Evolutionary conservation across 768 basidiomycete genomes (phyloP), one percentile per base, ranked within the genome.

Genomic region (Strobilomyces echinocephalus): DNA sequence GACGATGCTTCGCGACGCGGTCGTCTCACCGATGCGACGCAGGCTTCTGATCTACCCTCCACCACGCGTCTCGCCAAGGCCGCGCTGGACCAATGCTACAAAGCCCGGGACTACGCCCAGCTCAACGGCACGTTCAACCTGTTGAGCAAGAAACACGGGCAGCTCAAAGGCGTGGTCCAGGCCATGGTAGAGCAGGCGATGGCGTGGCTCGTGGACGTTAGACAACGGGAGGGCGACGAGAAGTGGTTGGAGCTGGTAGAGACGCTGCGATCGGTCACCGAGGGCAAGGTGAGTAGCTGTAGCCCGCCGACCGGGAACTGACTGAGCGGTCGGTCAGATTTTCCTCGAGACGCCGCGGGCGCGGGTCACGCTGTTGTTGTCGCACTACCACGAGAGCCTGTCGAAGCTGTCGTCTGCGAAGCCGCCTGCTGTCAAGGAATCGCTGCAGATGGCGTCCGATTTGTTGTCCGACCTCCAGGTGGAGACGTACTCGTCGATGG

Each of bases 401-500:
- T 68, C 78, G 50, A 72, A 75, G 49, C 59, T 76, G 1, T 64
- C 78, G 41, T 73, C 78, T 21, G 67, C 78, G 10, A 66, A 70
- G 20, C 61, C 74, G 26, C 46, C 70, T 0, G 50, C 65, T 8
- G 57, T 67, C 18, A 88, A 87, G 60, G 87, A 90, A 61, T 82
- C 85, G 39, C 73, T 92, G 36, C 83, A 88, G 62, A 87, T 85
- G 0, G 94, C 97, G 7, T 94, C 91, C 0, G 97, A 98, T 58
- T 74, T 98, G 28, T 78, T 98, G 56, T 87, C 87, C 21, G 97
- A 99, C 54, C 82, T 99, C 3, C 95, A 97, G 74, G 95, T 99
- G 36, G 97, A 99, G 73, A 98, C 97, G 2, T 99, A 97, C 69
- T 97, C 95, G 14, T 93, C 91, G 7, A 98, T 99, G 97, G 92